These are phyloP conservation scores for Stramenopiles sp. DNA, from an alignment of 352 stramenopile species.

Conservation along the genomic window DNA sequence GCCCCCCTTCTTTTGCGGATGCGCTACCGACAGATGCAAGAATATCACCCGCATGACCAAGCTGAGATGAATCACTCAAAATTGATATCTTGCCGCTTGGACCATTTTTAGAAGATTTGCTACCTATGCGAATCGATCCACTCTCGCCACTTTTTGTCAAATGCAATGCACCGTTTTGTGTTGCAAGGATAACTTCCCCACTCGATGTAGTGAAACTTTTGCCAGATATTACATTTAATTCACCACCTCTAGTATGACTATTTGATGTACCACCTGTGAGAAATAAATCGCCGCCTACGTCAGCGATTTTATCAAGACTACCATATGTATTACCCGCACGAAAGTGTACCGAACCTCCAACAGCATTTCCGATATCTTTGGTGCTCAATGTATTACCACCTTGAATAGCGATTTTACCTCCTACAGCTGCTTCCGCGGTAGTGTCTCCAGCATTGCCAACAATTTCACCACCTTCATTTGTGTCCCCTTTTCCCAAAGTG, in stretches of 20 bases:
- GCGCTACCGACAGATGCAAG: background rate
- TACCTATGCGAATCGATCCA: background rate
- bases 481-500: no score
- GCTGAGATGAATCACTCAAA: conserved; percentile 5
- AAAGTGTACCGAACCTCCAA: no score
- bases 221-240: conserved; percentile 4
- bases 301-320: no score
- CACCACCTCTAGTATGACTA: background rate
- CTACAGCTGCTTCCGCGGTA: no score
- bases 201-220: background rate
- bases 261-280: conserved; percentile 3
- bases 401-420: no score
- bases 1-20: background rate
- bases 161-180: background rate
- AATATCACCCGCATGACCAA: conserved; percentile 3
- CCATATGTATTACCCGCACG: no score
- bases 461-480: no score
- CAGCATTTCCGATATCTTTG: no score
- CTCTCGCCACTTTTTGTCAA: no score
- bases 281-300: conserved; percentile 3
- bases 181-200: background rate
- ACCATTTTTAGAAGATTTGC: no score
- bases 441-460: no score
- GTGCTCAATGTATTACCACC: no score
- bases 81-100: background rate